These are phyloP conservation scores for Dactylorhiza incarnata DNA, from an alignment of 106 monocot species.

Conservation along the genomic window DNA sequence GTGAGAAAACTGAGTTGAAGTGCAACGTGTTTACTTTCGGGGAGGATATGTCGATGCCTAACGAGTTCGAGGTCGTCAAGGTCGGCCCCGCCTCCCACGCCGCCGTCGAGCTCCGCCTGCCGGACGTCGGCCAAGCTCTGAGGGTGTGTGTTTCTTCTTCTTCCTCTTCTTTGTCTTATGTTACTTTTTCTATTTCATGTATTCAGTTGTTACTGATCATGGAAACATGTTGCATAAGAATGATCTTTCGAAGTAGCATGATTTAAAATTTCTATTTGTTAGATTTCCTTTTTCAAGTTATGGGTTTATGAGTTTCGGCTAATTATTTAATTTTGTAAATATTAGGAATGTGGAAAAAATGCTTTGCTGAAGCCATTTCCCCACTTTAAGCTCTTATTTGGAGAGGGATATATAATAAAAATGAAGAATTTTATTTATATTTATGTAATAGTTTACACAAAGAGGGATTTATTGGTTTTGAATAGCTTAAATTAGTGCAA, in stretches of 20 bases:
- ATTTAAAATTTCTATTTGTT: not conserved
- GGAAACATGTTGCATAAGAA: not conserved
- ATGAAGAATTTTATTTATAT: not conserved
- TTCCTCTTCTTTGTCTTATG: not conserved
- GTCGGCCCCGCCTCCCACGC: slow-evolving; percentile 17
- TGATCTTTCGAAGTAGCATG: not conserved
- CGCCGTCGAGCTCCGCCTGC: slow-evolving; percentile 19
- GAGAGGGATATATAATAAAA: not conserved
- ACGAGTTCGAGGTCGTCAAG: slow-evolving; percentile 21
- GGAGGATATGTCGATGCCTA: slow-evolving; percentile 25
- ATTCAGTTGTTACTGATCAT: not conserved
- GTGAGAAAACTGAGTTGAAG: slow-evolving; percentile 3
- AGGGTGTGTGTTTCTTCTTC: slow-evolving; percentile 15
- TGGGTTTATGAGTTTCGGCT: no score
- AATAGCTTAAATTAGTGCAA: no score
- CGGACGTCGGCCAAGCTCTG: slow-evolving; percentile 25
- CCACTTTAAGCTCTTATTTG: no score
- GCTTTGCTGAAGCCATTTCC: no score
- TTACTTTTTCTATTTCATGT: not conserved
- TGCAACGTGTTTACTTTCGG: slow-evolving; percentile 8
- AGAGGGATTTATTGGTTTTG: not conserved
- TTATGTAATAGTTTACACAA: not conserved
- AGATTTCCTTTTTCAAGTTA: no score
- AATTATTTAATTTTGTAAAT: no score
- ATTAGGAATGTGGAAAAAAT: no score